Conservation (phyloP, 768 basidiomycete genomes). For the Tricholoma furcatifolium region DNA sequence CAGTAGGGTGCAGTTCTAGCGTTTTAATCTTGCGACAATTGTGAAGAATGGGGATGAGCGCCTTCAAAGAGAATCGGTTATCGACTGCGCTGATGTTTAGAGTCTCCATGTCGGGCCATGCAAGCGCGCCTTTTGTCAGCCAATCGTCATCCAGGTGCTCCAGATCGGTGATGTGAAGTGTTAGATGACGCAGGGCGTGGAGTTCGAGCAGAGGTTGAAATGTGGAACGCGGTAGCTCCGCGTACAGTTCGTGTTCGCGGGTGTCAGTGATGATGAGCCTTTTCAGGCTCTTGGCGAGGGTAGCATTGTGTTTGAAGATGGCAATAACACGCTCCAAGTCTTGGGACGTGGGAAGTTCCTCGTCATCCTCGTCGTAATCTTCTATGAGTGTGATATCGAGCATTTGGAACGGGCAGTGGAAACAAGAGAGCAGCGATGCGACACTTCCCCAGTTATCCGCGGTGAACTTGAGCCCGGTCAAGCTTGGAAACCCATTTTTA, state of each 20-base stretch:
- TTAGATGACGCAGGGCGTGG: neutral
- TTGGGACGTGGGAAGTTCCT: neutral
- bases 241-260: neutral
- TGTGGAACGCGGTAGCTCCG: neutral
- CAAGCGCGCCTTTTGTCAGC: constrained; percentile 1
- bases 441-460: neutral
- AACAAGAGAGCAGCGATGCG: neutral
- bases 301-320: neutral
- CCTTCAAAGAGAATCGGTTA: neutral
- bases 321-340: neutral
- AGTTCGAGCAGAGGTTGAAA: neutral
- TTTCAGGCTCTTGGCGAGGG: neutral
- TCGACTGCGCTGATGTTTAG: neutral
- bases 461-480: neutral
- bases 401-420: neutral
- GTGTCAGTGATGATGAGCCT: neutral
- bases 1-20: neutral
- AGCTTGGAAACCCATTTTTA: neutral
- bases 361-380: neutral
- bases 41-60: neutral
- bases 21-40: constrained; percentile 3
- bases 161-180: neutral
- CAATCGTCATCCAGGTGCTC: neutral
- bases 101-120: neutral
- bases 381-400: neutral